Base-by-base conservation (phyloP, 345 rosid species). In the Hypericum perforatum region DNA sequence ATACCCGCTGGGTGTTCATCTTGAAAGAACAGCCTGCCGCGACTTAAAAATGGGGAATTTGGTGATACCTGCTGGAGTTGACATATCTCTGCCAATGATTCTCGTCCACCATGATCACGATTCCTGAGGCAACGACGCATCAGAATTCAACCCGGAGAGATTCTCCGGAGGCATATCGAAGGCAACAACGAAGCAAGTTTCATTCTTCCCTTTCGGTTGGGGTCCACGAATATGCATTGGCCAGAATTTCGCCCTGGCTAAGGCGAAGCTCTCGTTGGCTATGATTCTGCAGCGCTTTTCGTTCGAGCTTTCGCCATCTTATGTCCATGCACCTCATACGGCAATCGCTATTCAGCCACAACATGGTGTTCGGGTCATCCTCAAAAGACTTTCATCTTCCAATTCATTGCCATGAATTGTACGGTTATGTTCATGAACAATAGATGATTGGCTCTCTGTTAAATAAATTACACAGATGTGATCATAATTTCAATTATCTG, bases 41-140 rank as follows among this genome's bases (percentile, higher is more conserved):
- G 56, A 56, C 5, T 37, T 12, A 41, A 56, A 39, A 38, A 37
- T 63, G 11, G 61, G 61, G 2, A 11, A 56, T 56, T 2, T 49
- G 16, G 5, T 36, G 6, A 15, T 63, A 39, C 67, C 67, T 3
- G 56, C 56, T 6, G 61, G 61, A 38, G 45, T 49, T 22, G 44
- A 41, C 7, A 5, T 63, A 1, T 0, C 16, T 0, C 0, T 63
- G 29, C 61, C 67, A 4, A 6, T 39, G 2, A 7, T 63, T 37
- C 22, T 63, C 6, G 16, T 63, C 4, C 67, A 63, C 37, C 39
- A 15, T 4, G 67, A 63, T 22, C 52, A 13, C 7, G 51, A 63
- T 13, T 5, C 42, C 0, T 63, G 67, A 61, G 67, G 67, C 2
- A 49, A 49, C 3, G 64, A 52, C 41, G 57, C 67, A 74, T 80